Conservation (phyloP, 305 asterid species). For the Fraxinus floribunda region DNA sequence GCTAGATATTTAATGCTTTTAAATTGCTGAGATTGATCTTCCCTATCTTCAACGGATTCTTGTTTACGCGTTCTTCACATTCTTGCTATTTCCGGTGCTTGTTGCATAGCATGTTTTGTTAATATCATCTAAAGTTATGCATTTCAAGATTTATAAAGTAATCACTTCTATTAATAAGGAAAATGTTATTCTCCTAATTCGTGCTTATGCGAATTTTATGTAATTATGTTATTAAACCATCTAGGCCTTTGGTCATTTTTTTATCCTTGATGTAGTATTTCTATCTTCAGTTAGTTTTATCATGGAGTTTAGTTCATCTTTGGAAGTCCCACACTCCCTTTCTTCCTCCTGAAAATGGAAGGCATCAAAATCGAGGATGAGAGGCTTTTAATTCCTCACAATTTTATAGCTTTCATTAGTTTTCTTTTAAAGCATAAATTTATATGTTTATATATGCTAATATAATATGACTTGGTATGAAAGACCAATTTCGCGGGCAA, state of each 20-base stretch:
- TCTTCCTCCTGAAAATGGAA: background rate
- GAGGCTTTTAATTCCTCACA: background rate
- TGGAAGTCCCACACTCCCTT: background rate
- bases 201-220: background rate
- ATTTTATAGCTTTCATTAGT: background rate
- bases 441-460: conserved; percentile 3
- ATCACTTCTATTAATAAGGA: background rate
- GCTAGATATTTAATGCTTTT: background rate
- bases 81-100: background rate
- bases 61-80: background rate
- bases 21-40: background rate
- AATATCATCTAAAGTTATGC: background rate
- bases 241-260: background rate
- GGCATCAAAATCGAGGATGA: background rate
- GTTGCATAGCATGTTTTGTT: background rate
- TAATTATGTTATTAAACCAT: background rate
- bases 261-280: background rate
- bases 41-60: background rate
- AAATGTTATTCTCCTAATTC: background rate
- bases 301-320: background rate
- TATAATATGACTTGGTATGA: background rate
- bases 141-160: background rate
- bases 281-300: background rate
- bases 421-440: background rate
- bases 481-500: background rate